These are phyloP conservation scores for Phytophthora tubulina DNA, from an alignment of 352 stramenopile genomes.

Conservation along the genomic window DNA sequence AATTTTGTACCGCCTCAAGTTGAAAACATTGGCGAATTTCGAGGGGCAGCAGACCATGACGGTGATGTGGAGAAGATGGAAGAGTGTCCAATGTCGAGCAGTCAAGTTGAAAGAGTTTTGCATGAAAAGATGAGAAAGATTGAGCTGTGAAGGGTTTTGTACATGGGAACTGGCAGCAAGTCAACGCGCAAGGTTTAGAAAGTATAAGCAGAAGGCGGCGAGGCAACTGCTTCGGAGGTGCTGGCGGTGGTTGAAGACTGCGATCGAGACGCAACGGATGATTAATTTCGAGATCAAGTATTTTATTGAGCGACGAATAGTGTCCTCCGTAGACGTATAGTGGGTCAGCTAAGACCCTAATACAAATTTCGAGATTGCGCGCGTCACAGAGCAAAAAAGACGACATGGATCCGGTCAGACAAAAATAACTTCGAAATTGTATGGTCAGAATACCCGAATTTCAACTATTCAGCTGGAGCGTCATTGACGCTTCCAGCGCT, in stretches of 20 bases:
- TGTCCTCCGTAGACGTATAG: too few relatives aligned
- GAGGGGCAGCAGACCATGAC: conserved; percentile 4
- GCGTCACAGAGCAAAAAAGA: too few relatives aligned
- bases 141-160: conserved; percentile 23
- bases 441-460: too few relatives aligned
- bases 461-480: too few relatives aligned
- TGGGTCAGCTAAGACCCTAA: too few relatives aligned
- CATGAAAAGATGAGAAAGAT: conserved; percentile 1
- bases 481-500: too few relatives aligned
- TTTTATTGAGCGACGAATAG: conserved; percentile 4
- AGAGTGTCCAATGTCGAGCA: conserved; percentile 1
- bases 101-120: conserved; percentile 14
- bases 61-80: conserved; percentile 27
- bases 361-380: too few relatives aligned
- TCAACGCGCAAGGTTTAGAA: conserved; percentile 13
- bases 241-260: conserved; percentile 29
- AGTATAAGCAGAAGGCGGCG: conserved; percentile 17
- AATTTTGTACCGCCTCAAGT: not conserved
- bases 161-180: conserved; percentile 19
- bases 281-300: conserved; percentile 16
- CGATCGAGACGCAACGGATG: conserved; percentile 16
- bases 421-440: too few relatives aligned
- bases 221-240: conserved; percentile 25
- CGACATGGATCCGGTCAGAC: too few relatives aligned
- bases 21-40: conserved; percentile 1